Evolutionary conservation across 768 basidiomycete genomes (phyloP).

Genomic region (Filobasidium wieringae): DNA sequence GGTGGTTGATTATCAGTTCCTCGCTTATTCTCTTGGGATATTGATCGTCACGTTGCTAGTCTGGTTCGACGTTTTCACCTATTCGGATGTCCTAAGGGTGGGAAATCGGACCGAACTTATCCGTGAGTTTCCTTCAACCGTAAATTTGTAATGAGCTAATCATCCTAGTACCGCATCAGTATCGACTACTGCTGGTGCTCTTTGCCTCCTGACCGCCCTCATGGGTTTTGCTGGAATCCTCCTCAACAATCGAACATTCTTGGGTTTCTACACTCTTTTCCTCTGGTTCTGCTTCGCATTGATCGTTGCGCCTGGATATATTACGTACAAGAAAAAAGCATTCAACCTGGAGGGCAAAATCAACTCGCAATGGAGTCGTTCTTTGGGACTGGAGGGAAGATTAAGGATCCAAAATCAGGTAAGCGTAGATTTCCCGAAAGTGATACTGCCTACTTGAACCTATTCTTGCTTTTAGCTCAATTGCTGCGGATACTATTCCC

Average conservation of each 20-base stretch:
- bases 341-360: constrained; percentile 75
- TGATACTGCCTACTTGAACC: neutral
- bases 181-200: constrained; percentile 54
- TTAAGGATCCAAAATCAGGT: constrained; percentile 55
- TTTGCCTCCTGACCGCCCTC: constrained; percentile 53
- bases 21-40: constrained; percentile 51
- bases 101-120: constrained; percentile 59
- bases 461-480: constrained; percentile 42
- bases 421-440: constrained; percentile 9
- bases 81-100: constrained; percentile 60
- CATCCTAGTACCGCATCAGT: constrained; percentile 29
- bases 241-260: constrained; percentile 71
- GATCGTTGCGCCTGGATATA: constrained; percentile 62
- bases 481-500: constrained; percentile 73
- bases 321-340: constrained; percentile 59
- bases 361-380: constrained; percentile 62
- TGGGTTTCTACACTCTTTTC: constrained; percentile 59
- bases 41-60: constrained; percentile 59
- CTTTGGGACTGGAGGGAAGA: constrained; percentile 51
- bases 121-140: constrained; percentile 30
- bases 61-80: constrained; percentile 62
- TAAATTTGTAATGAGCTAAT: neutral
- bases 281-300: constrained; percentile 64
- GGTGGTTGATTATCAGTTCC: constrained; percentile 41
- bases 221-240: constrained; percentile 70